Evolutionary conservation across 1,284 basidiomycete species (phyloP).

Genomic region (Pulveroboletus sp.): DNA sequence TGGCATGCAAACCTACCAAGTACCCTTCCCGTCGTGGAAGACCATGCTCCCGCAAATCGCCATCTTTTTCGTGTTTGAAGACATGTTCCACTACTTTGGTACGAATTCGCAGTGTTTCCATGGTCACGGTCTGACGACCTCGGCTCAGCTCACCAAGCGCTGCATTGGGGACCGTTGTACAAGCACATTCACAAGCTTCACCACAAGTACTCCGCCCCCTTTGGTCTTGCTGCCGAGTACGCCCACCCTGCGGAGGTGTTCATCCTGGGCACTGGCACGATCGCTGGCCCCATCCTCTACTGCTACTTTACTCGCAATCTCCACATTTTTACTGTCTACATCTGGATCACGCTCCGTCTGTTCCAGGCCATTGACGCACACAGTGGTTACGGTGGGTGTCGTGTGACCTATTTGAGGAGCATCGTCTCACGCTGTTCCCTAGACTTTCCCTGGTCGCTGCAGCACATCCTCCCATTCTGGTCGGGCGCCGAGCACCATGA

Average conservation of each 20-base stretch:
- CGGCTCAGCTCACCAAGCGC: conserved; percentile 76
- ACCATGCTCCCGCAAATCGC: conserved; percentile 81
- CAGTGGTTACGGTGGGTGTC: conserved; percentile 80
- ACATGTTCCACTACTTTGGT: conserved; percentile 87
- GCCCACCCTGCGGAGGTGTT: conserved; percentile 94
- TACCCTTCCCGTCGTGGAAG: conserved; percentile 82
- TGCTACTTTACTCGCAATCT: conserved; percentile 72
- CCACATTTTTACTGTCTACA: conserved; percentile 91
- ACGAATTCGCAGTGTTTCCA: conserved; percentile 14
- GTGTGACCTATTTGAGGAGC: not conserved
- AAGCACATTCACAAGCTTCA: conserved; percentile 98
- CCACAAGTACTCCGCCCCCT: conserved; percentile 97
- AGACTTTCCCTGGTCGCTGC: conserved; percentile 98
- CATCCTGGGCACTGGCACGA: conserved; percentile 86
- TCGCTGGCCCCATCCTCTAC: conserved; percentile 86
- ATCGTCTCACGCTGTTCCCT: not conserved
- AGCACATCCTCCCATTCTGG: conserved; percentile 96
- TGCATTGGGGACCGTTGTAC: conserved; percentile 92
- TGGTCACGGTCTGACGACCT: conserved; percentile 14
- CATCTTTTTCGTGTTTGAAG: conserved; percentile 96
- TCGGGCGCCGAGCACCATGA: conserved; percentile 98
- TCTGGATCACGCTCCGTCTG: conserved; percentile 92
- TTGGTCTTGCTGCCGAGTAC: conserved; percentile 97
- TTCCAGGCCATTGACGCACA: conserved; percentile 99
- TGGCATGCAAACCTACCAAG: conserved; percentile 90